A percentile compares a stretch with the other conserved stretches of the same genome.
phyloP scores from a whole-genome alignment of 192 early-diverging fungal species.

The Entomortierella parvispora region DNA sequence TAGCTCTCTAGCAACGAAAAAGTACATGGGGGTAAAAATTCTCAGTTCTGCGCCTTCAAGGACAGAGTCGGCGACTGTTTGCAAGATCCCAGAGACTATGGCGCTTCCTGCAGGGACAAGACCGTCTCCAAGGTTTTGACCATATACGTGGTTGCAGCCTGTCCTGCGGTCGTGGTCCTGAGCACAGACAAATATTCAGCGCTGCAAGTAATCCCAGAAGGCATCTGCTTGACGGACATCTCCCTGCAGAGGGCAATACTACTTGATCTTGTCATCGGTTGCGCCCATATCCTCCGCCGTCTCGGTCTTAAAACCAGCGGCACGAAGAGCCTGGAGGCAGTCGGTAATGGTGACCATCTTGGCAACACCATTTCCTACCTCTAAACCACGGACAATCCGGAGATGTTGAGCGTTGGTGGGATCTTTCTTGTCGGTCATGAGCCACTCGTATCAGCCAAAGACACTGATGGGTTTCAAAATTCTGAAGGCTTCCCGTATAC shows the following conservation, averaged over 20 bases:
- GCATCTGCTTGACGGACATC: slow-evolving; percentile 60
- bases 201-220: slow-evolving; percentile 63
- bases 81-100: slow-evolving; percentile 84
- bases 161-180: slow-evolving; percentile 67
- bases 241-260: slow-evolving; percentile 87
- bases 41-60: slow-evolving; percentile 80
- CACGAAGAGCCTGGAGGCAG: slow-evolving; percentile 81
- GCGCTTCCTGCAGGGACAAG: slow-evolving; percentile 88
- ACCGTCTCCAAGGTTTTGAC: slow-evolving; percentile 83
- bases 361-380: slow-evolving; percentile 91
- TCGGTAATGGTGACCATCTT: slow-evolving; percentile 82
- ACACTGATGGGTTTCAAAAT: slow-evolving; percentile 92
- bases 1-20: slow-evolving; percentile 82
- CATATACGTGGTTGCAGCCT: slow-evolving; percentile 80
- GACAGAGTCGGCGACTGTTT: slow-evolving; percentile 84
- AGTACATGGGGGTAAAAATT: slow-evolving; percentile 97
- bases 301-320: slow-evolving; percentile 90
- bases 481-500: slow-evolving; percentile 92
- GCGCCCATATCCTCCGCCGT: slow-evolving; percentile 71
- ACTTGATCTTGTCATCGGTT: slow-evolving; percentile 75
- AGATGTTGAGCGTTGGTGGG: slow-evolving; percentile 76
- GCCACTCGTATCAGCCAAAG: slow-evolving; percentile 97
- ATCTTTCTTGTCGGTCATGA: slow-evolving; percentile 91
- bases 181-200: slow-evolving; percentile 55
- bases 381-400: slow-evolving; percentile 83